A percentile compares a stretch with the other conserved stretches of the same genome.
These are phyloP conservation scores for Penicillium fuscoglaucum DNA, from an alignment of 2,329 filamentous ascomycete genomes.

Conservation along the genomic window DNA sequence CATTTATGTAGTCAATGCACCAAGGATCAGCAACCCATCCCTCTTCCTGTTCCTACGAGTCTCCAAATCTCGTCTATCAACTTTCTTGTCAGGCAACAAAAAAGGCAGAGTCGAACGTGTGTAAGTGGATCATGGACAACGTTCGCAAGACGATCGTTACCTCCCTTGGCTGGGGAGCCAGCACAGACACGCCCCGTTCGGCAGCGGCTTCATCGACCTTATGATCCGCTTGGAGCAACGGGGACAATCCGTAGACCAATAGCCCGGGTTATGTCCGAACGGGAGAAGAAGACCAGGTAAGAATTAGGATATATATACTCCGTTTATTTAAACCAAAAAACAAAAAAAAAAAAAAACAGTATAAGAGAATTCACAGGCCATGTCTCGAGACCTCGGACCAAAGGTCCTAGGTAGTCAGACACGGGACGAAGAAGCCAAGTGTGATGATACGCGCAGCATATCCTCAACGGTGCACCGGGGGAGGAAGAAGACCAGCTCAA, in stretches of 20 bases:
- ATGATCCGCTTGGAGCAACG: not conserved
- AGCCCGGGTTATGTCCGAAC: constrained; percentile 4
- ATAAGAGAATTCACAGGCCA: not conserved
- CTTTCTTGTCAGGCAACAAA: not conserved
- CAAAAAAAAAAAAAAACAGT: too few species aligned
- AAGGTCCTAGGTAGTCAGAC: not conserved
- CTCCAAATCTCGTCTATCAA: not conserved
- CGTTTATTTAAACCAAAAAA: too few species aligned
- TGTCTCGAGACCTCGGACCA: not conserved
- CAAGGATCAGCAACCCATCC: constrained; percentile 17
- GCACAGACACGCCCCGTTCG: constrained; percentile 9
- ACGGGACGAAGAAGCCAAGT: not conserved
- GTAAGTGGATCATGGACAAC: constrained; percentile 5
- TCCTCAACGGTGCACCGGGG: not conserved
- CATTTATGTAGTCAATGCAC: constrained; percentile 11
- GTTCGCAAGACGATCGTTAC: constrained; percentile 7
- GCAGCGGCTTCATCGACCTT: not conserved
- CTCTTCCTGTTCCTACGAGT: not conserved
- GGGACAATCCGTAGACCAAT: not conserved
- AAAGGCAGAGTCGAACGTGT: not conserved
- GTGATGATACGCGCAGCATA: not conserved
- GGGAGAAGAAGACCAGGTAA: not conserved
- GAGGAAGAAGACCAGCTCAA: not conserved
- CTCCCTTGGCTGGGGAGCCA: not conserved
- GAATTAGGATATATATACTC: not conserved